Percentiles rank a stretch among this genome's conserved stretches.
Conservation (phyloP, 306 rosid species). For the Pyrus bretschneideri region DNA sequence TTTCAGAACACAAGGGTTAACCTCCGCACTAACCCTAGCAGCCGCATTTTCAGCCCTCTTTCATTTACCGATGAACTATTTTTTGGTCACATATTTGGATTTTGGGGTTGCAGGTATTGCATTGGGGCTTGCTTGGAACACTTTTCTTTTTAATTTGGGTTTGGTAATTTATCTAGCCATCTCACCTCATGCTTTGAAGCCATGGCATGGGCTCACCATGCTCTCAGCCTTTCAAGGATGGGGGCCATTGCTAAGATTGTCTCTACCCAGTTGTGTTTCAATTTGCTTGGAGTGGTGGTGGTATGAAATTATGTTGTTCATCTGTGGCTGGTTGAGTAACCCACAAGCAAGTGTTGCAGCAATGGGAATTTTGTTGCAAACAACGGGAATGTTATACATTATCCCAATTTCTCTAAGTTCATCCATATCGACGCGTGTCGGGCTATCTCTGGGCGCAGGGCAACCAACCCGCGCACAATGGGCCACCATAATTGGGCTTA, state of each 20-base stretch:
- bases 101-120: constrained; percentile 73
- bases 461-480: constrained; percentile 50
- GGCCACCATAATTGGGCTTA: constrained; percentile 55
- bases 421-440: constrained; percentile 63
- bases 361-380: constrained; percentile 90
- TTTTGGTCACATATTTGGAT: constrained; percentile 38
- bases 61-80: constrained; percentile 55
- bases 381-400: constrained; percentile 66
- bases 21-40: constrained; percentile 57
- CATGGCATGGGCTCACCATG: constrained; percentile 57
- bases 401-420: constrained; percentile 59
- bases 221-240: constrained; percentile 46
- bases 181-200: constrained; percentile 54
- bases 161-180: constrained; percentile 45
- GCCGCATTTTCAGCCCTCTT: constrained; percentile 54
- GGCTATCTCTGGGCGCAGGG: constrained; percentile 77
- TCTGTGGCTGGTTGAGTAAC: constrained; percentile 56
- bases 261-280: constrained; percentile 65
- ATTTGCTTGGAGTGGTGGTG: constrained; percentile 95
- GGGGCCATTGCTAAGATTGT: constrained; percentile 57
- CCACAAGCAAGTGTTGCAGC: constrained; percentile 76
- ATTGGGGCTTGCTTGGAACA: constrained; percentile 65
- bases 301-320: constrained; percentile 76
- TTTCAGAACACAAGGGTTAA: constrained; percentile 71
- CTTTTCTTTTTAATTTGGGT: constrained; percentile 50